These are phyloP conservation scores for Monosporascus sp. DNA, from an alignment of 2,329 filamentous ascomycete genomes.

Conservation along the genomic window DNA sequence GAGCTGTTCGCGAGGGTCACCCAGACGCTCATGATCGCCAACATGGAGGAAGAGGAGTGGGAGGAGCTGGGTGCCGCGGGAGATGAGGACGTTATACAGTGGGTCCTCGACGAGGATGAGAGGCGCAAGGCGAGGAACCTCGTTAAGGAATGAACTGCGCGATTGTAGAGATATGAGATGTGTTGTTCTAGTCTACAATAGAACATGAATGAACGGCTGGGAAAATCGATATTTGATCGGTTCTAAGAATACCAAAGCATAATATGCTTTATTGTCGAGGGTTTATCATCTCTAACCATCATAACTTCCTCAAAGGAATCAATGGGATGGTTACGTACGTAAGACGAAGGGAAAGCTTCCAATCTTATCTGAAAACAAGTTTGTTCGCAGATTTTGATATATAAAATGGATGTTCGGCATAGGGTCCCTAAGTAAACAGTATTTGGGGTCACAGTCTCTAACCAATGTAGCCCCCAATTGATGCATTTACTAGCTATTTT, in stretches of 20 bases:
- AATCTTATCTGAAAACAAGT: too few relatives aligned
- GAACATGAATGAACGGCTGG: background rate
- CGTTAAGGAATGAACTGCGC: slow-evolving; percentile 31
- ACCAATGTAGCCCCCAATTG: too few relatives aligned
- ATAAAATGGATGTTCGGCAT: too few relatives aligned
- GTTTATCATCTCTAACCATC: too few relatives aligned
- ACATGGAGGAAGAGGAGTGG: slow-evolving; percentile 81
- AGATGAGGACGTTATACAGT: slow-evolving; percentile 53
- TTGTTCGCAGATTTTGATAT: too few relatives aligned
- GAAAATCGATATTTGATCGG: background rate
- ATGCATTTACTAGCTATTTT: background rate
- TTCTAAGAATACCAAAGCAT: background rate
- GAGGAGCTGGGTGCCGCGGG: slow-evolving; percentile 52
- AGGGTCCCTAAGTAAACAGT: too few relatives aligned
- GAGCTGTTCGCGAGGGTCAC: slow-evolving; percentile 62
- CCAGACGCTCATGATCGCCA: slow-evolving; percentile 69
- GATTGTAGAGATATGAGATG: slow-evolving; percentile 1
- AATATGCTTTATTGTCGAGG: background rate
- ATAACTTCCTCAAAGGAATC: background rate
- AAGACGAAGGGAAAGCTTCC: too few relatives aligned
- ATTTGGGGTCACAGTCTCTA: too few relatives aligned
- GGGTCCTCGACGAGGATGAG: slow-evolving; percentile 59
- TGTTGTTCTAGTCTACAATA: too few relatives aligned
- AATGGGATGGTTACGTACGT: background rate
- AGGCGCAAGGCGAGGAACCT: slow-evolving; percentile 59